Conservation (phyloP, 192 early-diverging fungal species). For the Geranomyces michiganensis region DNA sequence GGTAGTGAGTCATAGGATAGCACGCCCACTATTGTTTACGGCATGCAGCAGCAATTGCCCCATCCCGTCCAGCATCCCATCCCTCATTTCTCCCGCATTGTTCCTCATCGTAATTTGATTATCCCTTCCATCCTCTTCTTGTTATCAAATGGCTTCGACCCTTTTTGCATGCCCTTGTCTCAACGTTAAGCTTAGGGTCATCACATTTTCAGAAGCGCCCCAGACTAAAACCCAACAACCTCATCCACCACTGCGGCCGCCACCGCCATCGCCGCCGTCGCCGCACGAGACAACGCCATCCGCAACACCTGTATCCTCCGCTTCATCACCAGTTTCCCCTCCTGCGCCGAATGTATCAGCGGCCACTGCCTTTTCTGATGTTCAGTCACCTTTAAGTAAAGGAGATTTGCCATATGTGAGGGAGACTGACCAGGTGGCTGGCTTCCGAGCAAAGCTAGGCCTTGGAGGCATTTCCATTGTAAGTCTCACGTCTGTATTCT, state of each 20-base stretch:
- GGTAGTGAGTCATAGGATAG: too few species aligned
- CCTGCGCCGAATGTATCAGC: background rate
- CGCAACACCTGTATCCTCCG: background rate
- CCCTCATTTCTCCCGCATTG: background rate
- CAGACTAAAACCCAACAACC: too few species aligned
- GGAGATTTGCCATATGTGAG: constrained; percentile 9
- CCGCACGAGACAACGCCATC: background rate
- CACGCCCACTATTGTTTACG: too few species aligned
- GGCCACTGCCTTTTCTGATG: background rate
- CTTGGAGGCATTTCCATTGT: constrained; percentile 31
- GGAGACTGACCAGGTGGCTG: constrained; percentile 2
- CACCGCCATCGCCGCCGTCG: too few species aligned
- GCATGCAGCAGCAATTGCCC: too few species aligned
- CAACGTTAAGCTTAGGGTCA: constrained; percentile 25
- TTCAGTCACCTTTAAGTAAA: background rate
- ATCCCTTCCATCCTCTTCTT: background rate
- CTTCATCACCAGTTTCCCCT: background rate
- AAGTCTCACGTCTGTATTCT: too few species aligned
- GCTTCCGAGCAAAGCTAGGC: constrained; percentile 18
- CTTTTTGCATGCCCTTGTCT: constrained; percentile 21
- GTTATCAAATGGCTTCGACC: background rate
- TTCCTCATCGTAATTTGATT: background rate
- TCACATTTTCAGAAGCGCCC: background rate
- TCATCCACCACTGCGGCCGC: too few species aligned
- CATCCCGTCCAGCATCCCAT: too few species aligned